phyloP scores from a whole-genome alignment of 2,329 filamentous ascomycete species.

The Fulvia fulva region DNA sequence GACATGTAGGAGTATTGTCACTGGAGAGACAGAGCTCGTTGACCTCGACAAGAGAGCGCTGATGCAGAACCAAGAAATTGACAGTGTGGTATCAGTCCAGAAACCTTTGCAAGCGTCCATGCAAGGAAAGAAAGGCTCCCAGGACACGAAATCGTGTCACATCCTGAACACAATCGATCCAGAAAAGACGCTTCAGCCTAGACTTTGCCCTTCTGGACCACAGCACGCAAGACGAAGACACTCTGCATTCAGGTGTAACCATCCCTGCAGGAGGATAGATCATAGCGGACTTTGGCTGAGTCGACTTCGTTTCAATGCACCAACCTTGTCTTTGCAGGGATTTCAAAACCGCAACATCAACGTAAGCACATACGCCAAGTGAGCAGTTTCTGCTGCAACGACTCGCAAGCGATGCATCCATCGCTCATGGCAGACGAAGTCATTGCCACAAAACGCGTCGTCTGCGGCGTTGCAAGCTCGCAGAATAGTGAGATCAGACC shows the following conservation, averaged over 20 bases:
- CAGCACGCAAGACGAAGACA: background rate
- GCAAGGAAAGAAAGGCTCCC: no score
- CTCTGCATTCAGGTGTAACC: background rate
- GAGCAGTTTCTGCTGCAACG: background rate
- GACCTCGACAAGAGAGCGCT: slow-evolving; percentile 2
- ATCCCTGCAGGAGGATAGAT: background rate
- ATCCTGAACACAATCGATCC: background rate
- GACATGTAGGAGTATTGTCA: slow-evolving; percentile 8
- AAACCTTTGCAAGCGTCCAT: no score
- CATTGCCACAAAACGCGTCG: background rate
- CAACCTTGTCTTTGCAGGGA: background rate
- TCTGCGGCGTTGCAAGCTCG: background rate
- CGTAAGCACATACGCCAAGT: background rate
- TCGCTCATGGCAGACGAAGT: background rate
- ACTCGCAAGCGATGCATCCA: background rate
- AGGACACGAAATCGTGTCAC: background rate
- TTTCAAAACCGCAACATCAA: background rate
- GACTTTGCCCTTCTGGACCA: background rate
- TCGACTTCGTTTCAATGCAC: background rate
- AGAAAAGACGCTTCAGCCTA: background rate
- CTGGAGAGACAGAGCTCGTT: slow-evolving; percentile 14
- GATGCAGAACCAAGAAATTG: background rate
- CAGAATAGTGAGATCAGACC: background rate
- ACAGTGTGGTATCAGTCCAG: no score
- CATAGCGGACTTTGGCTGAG: background rate